Conservation (phyloP, 1,284 basidiomycete species). For the Apiotrichum porosum region DNA sequence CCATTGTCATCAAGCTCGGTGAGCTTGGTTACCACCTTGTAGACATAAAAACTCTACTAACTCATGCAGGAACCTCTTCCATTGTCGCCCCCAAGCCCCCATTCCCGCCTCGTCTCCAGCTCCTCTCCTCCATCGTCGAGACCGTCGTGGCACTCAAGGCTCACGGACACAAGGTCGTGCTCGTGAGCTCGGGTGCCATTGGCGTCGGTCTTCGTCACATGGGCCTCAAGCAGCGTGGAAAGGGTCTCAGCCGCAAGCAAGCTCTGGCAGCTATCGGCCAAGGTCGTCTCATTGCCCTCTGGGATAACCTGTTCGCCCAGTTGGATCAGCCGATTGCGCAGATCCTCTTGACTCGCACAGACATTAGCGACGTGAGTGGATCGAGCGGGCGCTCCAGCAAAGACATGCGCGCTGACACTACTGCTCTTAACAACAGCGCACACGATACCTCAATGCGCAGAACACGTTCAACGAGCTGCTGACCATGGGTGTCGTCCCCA, state of each 20-base stretch:
- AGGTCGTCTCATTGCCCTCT: conserved; percentile 88
- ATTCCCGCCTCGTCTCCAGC: conserved; percentile 76
- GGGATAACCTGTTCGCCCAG: conserved; percentile 93
- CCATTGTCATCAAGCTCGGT: conserved; percentile 85
- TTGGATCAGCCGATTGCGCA: conserved; percentile 94
- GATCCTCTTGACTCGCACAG: conserved; percentile 85
- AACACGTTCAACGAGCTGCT: conserved; percentile 86
- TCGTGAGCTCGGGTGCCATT: conserved; percentile 94
- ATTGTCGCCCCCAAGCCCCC: conserved; percentile 88
- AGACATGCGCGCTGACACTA: neutral
- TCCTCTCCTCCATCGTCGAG: conserved; percentile 86
- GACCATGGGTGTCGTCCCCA: conserved; percentile 84
- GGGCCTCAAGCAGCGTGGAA: conserved; percentile 73
- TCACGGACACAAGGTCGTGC: conserved; percentile 85
- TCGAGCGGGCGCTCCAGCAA: no score
- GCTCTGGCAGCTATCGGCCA: conserved; percentile 96
- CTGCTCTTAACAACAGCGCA: conserved; percentile 66
- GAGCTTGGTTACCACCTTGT: no score
- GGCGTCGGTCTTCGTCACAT: conserved; percentile 90
- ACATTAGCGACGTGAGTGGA: conserved; percentile 79
- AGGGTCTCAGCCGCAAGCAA: conserved; percentile 86
- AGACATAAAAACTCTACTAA: neutral
- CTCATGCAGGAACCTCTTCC: conserved; percentile 72
- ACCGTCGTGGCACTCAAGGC: conserved; percentile 73
- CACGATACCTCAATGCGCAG: conserved; percentile 87